These are phyloP conservation scores for Pezicula radicicola DNA, from an alignment of 2,329 filamentous ascomycete species.

Conservation along the genomic window DNA sequence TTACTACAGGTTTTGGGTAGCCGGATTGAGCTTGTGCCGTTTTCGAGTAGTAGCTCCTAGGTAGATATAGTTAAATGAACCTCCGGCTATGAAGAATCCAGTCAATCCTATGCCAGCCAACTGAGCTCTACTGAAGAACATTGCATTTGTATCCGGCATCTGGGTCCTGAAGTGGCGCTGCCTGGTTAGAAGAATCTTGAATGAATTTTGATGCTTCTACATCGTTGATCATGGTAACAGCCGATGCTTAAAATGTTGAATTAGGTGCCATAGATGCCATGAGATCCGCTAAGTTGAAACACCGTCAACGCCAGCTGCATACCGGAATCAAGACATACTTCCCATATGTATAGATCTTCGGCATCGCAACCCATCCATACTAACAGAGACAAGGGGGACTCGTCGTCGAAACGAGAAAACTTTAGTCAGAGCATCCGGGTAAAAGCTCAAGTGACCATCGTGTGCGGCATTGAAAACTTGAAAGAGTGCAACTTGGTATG, in stretches of 20 bases:
- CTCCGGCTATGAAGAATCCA: slow-evolving; percentile 31
- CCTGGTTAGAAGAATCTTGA: slow-evolving; percentile 35
- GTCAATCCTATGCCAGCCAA: slow-evolving; percentile 6
- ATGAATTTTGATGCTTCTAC: slow-evolving; percentile 43
- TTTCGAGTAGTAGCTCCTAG: slow-evolving; percentile 30
- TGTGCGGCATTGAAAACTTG: slow-evolving; percentile 5
- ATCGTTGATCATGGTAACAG: slow-evolving; percentile 51
- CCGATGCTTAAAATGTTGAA: slow-evolving; percentile 36
- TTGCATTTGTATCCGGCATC: slow-evolving; percentile 34
- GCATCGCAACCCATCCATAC: slow-evolving; percentile 50
- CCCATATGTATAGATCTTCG: slow-evolving; percentile 51
- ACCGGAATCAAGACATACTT: slow-evolving; percentile 11
- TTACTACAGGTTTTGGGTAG: slow-evolving; percentile 11
- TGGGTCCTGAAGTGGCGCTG: slow-evolving; percentile 28
- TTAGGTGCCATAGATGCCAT: slow-evolving; percentile 28
- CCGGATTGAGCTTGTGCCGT: slow-evolving; percentile 28
- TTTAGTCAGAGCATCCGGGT: slow-evolving; percentile 44
- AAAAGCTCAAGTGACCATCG: slow-evolving; percentile 29
- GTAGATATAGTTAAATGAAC: slow-evolving; percentile 30
- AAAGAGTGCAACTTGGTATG: slow-evolving; percentile 8
- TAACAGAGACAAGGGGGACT: slow-evolving; percentile 53
- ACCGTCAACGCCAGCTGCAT: background rate
- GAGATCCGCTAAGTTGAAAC: slow-evolving; percentile 30
- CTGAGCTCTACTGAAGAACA: slow-evolving; percentile 28
- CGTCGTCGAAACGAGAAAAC: slow-evolving; percentile 46